Base-by-base conservation (phyloP, 768 basidiomycete genomes). In the Nidularia sp. region DNA sequence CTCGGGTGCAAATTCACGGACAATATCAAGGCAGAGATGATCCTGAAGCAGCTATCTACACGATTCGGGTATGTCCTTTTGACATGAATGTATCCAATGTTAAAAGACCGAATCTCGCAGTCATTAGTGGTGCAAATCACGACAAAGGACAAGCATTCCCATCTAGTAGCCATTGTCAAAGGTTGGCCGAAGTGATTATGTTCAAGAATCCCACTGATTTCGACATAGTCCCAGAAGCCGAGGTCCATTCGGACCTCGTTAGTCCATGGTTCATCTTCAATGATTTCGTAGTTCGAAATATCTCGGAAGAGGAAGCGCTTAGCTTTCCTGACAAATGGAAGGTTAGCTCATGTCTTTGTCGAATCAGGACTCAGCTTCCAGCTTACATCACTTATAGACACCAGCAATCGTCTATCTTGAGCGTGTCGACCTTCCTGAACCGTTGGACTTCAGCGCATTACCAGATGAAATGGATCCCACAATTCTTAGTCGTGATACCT, bases 181-280 rank as follows among this genome's bases (percentile, higher is more conserved):
- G 84, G 94, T 86, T 58, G 54, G 75, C 25, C 31, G 36, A 31
- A 42, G 34, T n/a, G 49, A 34, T 25, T 34, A 12, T 32, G 9
- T 8, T 33, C 12, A 4, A 10, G 15, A 39, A 4, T 34, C 12
- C 35, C 33, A 39, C 43, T 47, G 34, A 48, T 43, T 29, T 29
- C 48, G 41, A 22, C 31, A 3, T 55, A 93, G 90, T 94, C 36
- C 90, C 90, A 0, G 84, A 86, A 52, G 80, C 80, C 1, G 84
- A 86, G 61, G 66, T 62, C 6, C 62, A 71, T 8, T 52, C 62
- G 1, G 68, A 73, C 49, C 51, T 62, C 12, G 57, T 57, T 15
- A 84, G 82, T 50, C 81, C 84, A 1, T 99, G 97, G 97, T 88
- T 88, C 60, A 67, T 98, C 50, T 98, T 98, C 83, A 99, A 99